Evolutionary conservation across 371 early-diverging fungal genomes (phyloP).

Genomic region (Umbelopsis sp.): DNA sequence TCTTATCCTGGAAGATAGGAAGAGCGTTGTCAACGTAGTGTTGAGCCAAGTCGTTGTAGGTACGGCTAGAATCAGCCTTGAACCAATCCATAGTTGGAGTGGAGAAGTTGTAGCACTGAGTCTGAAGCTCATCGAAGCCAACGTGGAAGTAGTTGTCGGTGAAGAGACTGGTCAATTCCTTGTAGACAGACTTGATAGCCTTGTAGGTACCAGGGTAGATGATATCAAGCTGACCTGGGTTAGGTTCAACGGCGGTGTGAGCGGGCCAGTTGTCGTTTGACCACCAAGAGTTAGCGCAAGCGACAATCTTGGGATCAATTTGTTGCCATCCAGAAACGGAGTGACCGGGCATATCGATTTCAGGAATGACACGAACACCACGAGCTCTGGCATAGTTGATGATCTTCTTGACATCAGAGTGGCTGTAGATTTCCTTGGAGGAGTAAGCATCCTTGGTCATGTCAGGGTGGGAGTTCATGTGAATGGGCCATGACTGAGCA

Average conservation of each 20-base stretch:
- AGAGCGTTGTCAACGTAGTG: conserved; percentile 35
- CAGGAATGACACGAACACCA: conserved; percentile 79
- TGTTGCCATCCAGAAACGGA: conserved; percentile 43
- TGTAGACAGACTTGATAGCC: conserved; percentile 63
- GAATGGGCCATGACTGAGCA: conserved; percentile 77
- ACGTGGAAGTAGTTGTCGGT: conserved; percentile 72
- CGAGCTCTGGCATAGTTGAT: conserved; percentile 69
- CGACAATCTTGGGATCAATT: conserved; percentile 36
- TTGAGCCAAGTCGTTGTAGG: conserved; percentile 4
- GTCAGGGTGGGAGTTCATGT: conserved; percentile 65
- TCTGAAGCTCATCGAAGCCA: conserved; percentile 80
- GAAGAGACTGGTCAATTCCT: conserved; percentile 64
- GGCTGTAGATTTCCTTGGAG: conserved; percentile 56
- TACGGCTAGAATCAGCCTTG: conserved; percentile 47
- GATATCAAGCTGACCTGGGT: conserved; percentile 77
- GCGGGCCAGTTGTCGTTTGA: conserved; percentile 52
- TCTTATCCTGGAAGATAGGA: conserved; percentile 36
- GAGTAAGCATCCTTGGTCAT: conserved; percentile 75
- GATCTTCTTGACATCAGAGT: conserved; percentile 60
- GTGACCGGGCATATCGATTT: conserved; percentile 85
- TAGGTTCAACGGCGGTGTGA: conserved; percentile 66
- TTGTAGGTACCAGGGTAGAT: conserved; percentile 55
- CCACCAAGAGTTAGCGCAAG: conserved; percentile 42
- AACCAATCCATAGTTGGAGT: conserved; percentile 24
- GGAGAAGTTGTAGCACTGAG: conserved; percentile 57